These are phyloP conservation scores for Aspergillus bombycis DNA, from an alignment of 2,329 filamentous ascomycete species.

Conservation along the genomic window DNA sequence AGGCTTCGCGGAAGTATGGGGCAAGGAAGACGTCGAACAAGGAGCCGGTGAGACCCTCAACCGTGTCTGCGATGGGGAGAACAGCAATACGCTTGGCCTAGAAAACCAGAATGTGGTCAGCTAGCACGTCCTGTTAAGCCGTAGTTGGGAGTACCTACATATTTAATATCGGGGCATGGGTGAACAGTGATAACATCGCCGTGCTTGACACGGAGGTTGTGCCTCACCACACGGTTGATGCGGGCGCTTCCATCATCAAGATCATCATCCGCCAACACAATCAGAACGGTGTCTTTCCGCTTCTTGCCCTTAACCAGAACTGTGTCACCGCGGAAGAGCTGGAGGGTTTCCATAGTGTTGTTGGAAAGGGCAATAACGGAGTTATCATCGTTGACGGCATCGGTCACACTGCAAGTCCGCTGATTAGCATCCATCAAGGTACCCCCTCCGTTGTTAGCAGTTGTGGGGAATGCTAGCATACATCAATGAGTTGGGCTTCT, in stretches of 20 bases:
- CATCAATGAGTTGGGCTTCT: conserved; percentile 99
- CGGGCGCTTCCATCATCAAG: conserved; percentile 95
- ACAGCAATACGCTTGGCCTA: conserved; percentile 99
- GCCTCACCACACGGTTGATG: conserved; percentile 97
- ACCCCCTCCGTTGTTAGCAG: conserved; percentile 7
- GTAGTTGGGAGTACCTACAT: conserved; percentile 64
- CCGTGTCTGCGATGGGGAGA: conserved; percentile 94
- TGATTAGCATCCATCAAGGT: conserved; percentile 26
- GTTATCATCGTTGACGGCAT: conserved; percentile 99
- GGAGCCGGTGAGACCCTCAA: conserved; percentile 95
- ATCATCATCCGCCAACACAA: conserved; percentile 96
- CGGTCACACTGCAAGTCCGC: conserved; percentile 73
- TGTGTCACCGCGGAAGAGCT: conserved; percentile 98
- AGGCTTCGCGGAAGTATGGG: conserved; percentile 98
- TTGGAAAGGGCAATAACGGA: conserved; percentile 98
- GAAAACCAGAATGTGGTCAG: not conserved
- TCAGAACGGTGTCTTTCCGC: conserved; percentile 97
- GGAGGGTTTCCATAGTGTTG: conserved; percentile 97
- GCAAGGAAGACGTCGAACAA: conserved; percentile 99
- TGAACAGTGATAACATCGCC: conserved; percentile 97
- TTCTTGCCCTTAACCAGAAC: conserved; percentile 99
- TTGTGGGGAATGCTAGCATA: conserved; percentile 52
- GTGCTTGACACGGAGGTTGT: conserved; percentile 98
- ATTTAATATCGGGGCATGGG: conserved; percentile 99
- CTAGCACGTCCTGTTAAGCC: not conserved